phyloP scores from a whole-genome alignment of 2,329 filamentous ascomycete genomes.

The Diaporthe sp. region DNA sequence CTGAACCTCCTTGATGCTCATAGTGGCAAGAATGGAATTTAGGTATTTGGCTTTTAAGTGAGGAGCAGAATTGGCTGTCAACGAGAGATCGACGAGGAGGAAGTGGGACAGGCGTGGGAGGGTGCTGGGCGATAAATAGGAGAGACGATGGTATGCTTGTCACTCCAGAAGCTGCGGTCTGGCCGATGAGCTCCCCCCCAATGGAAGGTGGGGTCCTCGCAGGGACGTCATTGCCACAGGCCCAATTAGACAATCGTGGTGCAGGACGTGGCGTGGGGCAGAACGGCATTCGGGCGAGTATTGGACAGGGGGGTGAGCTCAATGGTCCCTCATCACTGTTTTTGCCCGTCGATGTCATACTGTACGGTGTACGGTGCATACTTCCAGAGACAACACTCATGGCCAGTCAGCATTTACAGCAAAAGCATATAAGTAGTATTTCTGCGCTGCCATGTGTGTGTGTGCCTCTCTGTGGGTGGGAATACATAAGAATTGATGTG shows the following conservation, averaged over 20 bases:
- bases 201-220: conserved; percentile 30
- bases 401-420: background rate
- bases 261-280: conserved; percentile 29
- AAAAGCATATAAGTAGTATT: background rate
- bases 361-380: background rate
- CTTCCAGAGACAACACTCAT: background rate
- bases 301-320: conserved; percentile 26
- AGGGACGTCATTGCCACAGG: conserved; percentile 36
- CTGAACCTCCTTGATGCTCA: conserved; percentile 82
- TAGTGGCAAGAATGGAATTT: conserved; percentile 55
- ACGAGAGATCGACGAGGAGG: background rate
- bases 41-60: conserved; percentile 41
- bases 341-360: background rate
- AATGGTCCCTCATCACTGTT: conserved; percentile 1
- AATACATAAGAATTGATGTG: background rate
- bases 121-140: conserved; percentile 33
- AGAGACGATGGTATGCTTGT: conserved; percentile 21
- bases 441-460: background rate
- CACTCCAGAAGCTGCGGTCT: conserved; percentile 29
- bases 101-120: conserved; percentile 6
- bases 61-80: conserved; percentile 11
- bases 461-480: background rate
- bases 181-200: conserved; percentile 32
- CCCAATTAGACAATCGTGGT: conserved; percentile 31
- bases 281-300: conserved; percentile 15